A percentile compares a stretch with the other conserved stretches of the same genome.
These are phyloP conservation scores for Aspergillus incahuasiensis DNA, from an alignment of 495 filamentous ascomycete genomes.

Conservation along the genomic window DNA sequence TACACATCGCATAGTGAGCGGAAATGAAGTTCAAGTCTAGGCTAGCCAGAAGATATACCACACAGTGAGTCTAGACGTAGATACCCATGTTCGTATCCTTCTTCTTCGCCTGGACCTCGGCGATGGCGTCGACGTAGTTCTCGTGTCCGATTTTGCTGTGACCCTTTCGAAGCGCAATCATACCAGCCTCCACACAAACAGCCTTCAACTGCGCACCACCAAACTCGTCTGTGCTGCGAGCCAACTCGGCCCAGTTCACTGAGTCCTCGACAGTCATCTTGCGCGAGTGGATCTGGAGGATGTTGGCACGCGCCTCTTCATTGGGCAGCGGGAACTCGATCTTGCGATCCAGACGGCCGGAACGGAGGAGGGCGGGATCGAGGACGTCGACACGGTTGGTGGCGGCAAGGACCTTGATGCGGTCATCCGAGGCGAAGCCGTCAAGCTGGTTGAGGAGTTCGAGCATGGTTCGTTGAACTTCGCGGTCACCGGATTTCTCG, in stretches of 20 bases:
- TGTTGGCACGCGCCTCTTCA: constrained; percentile 95
- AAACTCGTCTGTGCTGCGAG: constrained; percentile 97
- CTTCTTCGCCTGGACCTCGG: constrained; percentile 97
- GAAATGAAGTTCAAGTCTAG: constrained; percentile 12
- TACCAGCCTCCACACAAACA: constrained; percentile 97
- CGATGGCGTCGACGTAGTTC: constrained; percentile 98
- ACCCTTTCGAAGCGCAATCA: constrained; percentile 93
- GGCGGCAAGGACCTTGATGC: constrained; percentile 96
- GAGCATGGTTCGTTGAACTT: constrained; percentile 98
- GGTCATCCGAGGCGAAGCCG: constrained; percentile 97
- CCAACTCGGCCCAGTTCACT: constrained; percentile 96
- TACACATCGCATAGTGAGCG: constrained; percentile 21
- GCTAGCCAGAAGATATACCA: not conserved
- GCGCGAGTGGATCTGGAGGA: constrained; percentile 91
- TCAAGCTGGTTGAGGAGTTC: constrained; percentile 98
- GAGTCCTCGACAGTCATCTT: constrained; percentile 96
- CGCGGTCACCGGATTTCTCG: constrained; percentile 95
- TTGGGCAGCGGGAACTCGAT: constrained; percentile 99
- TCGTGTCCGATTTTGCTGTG: constrained; percentile 94
- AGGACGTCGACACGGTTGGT: constrained; percentile 98
- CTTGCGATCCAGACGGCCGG: constrained; percentile 93
- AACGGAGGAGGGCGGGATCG: constrained; percentile 89
- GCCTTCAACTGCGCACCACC: constrained; percentile 96
- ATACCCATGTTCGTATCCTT: constrained; percentile 69
- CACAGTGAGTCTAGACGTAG: constrained; percentile 35